Evolutionary conservation across 176 grass and related monocot species (phyloP), one percentile per base, ranked within the genome.

Genomic region (Cymbopogon citratus): DNA sequence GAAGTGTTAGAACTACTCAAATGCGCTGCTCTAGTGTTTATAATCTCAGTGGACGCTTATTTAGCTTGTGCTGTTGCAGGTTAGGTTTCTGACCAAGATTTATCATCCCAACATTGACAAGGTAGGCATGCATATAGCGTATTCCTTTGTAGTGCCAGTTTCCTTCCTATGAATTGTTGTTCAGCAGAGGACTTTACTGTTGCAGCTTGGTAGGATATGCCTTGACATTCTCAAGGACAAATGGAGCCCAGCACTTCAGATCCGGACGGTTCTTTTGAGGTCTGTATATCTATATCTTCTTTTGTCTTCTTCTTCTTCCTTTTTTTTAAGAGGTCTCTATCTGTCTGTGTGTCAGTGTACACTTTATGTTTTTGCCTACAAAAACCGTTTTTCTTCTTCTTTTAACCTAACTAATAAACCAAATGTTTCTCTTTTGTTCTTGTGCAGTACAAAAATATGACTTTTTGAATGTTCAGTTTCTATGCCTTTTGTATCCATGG

Each of bases 71-170:
- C 70, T 78, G 27, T 71, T 88, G 82, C 88, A 98, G 92, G 95
- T 98, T 66, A 94, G 95, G 29, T 98, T 98, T 84, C 88, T 98
- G 25, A 98, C 95, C 43, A 98, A 98, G 86, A 98, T 98, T 82
- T 98, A 98, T 51, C 92, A 98, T 82, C 95, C 95, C 26, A 98
- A 98, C 77, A 98, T 98, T 88, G 95, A 98, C 88, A 98, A 98
- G 95, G 95, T 91, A 75, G 52, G 76, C 57, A 76, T 27, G 51
- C 62, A 61, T 56, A 76, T n/a, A 18, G 60, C 62, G 63, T 67
- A 60, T 81, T 79, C 34, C 38, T 59, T 66, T 16, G 7, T 12
- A 65, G 8, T 81, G 8, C 28, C 14, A 77, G 7, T 72, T 25
- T 89, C 13, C 25, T 48, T 62, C 51, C 36, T n/a, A 67, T 28